phyloP scores from a whole-genome alignment of 2,329 filamentous ascomycete genomes.

The Cladosporium sp. region DNA sequence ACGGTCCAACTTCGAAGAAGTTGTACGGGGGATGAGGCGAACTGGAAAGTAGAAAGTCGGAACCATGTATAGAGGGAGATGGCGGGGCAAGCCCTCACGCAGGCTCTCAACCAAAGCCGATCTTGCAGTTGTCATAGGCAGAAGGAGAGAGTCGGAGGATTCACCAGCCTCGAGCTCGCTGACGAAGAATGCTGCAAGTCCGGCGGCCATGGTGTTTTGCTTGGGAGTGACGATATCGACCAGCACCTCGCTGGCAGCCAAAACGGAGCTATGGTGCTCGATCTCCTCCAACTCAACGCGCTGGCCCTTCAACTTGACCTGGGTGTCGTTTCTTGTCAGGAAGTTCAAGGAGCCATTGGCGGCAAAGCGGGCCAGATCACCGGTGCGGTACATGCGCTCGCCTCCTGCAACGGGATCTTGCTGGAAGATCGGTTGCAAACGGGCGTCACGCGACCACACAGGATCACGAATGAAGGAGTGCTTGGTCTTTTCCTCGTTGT shows the following conservation, averaged over 20 bases:
- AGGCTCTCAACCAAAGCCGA: not conserved
- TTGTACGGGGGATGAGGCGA: not conserved
- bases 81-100: slow-evolving; percentile 2
- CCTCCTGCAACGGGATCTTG: slow-evolving; percentile 20
- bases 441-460: slow-evolving; percentile 16
- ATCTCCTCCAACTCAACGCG: slow-evolving; percentile 22
- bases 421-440: not conserved
- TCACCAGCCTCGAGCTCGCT: not conserved
- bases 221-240: slow-evolving; percentile 8
- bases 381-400: slow-evolving; percentile 16
- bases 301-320: slow-evolving; percentile 22
- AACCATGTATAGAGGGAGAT: slow-evolving; percentile 9
- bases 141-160: not conserved
- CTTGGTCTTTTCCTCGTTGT: slow-evolving; percentile 24
- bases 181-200: slow-evolving; percentile 10
- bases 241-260: slow-evolving; percentile 1
- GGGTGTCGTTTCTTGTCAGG: slow-evolving; percentile 18
- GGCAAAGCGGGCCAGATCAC: slow-evolving; percentile 17
- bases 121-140: slow-evolving; percentile 7
- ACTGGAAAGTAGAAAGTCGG: slow-evolving; percentile 9
- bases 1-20: slow-evolving; percentile 7
- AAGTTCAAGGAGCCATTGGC: slow-evolving; percentile 15
- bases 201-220: slow-evolving; percentile 9
- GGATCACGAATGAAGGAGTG: slow-evolving; percentile 28
- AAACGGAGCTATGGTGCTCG: slow-evolving; percentile 1